Conservation (phyloP, 2,329 filamentous ascomycete genomes). For the Nemania serpens region DNA sequence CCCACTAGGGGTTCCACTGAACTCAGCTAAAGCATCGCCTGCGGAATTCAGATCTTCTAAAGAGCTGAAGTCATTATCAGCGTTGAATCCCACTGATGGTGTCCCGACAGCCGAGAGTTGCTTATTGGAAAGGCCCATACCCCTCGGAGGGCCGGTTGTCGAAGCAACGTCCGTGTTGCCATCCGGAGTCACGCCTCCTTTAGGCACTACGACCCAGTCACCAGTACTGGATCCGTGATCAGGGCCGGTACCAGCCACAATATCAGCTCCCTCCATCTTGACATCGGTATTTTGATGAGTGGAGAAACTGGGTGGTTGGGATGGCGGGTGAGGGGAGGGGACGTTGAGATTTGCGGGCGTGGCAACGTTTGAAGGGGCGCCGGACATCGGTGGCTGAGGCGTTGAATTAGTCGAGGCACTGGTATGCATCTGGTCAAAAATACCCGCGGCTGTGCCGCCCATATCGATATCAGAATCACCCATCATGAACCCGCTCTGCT, state of each 20-base stretch:
- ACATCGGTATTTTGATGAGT: conserved; percentile 43
- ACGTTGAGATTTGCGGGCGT: conserved; percentile 58
- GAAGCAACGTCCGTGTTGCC: conserved; percentile 35
- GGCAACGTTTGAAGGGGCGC: conserved; percentile 58
- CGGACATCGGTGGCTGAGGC: conserved; percentile 63
- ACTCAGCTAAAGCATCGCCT: conserved; percentile 71
- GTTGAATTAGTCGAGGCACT: conserved; percentile 65
- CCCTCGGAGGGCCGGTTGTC: conserved; percentile 32
- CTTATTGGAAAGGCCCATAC: conserved; percentile 40
- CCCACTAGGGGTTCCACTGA: conserved; percentile 59
- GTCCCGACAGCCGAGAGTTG: conserved; percentile 51
- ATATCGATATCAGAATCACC: conserved; percentile 68
- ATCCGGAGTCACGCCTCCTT: conserved; percentile 57
- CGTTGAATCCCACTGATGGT: conserved; percentile 51
- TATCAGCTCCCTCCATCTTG: conserved; percentile 62
- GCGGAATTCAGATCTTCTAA: conserved; percentile 71
- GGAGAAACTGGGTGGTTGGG: conserved; percentile 19
- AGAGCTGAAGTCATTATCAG: conserved; percentile 65
- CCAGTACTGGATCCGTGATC: conserved; percentile 59
- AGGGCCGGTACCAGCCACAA: conserved; percentile 49
- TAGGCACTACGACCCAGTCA: conserved; percentile 78
- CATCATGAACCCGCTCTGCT: conserved; percentile 59
- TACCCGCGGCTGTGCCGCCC: conserved; percentile 65
- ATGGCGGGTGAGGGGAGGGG: conserved; percentile 50
- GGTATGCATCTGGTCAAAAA: conserved; percentile 72